Evolutionary conservation across 2,329 filamentous ascomycete genomes (phyloP), one percentile per base, ranked within the genome.

Genomic region (Pochonia chlamydosporia): DNA sequence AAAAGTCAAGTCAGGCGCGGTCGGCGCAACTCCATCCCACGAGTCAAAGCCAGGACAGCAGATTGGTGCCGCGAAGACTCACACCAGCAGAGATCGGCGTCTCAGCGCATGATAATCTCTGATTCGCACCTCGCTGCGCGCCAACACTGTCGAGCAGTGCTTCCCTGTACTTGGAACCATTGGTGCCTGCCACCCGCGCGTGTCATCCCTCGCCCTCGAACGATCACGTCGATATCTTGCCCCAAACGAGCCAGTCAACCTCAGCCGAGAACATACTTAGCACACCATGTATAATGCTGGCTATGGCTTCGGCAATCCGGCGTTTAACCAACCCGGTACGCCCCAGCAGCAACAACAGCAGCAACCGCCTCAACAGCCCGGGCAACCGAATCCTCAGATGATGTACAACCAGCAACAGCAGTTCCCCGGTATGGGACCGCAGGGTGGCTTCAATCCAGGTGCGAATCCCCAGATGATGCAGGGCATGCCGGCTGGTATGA

Each of bases 381-480:
- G 66, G 47, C 66, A 66, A 50, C 66, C 65, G 49, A 64, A 62
- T 46, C 73, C 75, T 58, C 74, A 74, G 63, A 75, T 79, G 69
- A 81, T 81, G 76, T 82, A 78, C 64, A 78, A 78, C 61, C 65
- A 65, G 51, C 68, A 71, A 49, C 76, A 79, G 61, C 77, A 78
- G 65, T 81, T 75, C 56, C 67, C 72, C 44, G 65, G 63, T 57
- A 79, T 81, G 75, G 68, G 66, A 46, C 66, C 70, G 48, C 76
- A 79, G 59, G 68, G 66, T 49, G 66, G 62, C 52, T 81, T 78
- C 56, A 69, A 69, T 43, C 71, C 71, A 41, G 73, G 69, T 54
- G 72, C 72, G 44, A 78, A 75, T 54, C 67, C 71, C 45, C 67
- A 76, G 64, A 78, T 81, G 75, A 79, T 79, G 71, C 66, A 69